Evolutionary conservation across 2,329 filamentous ascomycete species (phyloP), one percentile per base, ranked within the genome.

Genomic region (Corinectria fuckeliana): DNA sequence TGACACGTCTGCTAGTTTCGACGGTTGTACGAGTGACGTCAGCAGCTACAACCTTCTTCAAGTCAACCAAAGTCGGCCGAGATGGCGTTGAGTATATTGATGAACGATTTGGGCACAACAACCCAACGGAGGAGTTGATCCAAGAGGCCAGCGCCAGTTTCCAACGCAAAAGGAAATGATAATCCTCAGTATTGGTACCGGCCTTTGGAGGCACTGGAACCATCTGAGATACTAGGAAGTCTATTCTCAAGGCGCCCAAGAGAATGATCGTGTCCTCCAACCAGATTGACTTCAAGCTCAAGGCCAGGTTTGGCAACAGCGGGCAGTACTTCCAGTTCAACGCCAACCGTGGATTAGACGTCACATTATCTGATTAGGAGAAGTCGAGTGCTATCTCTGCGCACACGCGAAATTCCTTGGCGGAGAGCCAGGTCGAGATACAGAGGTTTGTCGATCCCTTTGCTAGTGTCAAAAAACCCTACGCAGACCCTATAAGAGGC

Each of bases 91-190:
- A 30, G 28, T 30, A 13, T 13, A 13, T 30, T 13, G 28, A 30
- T 30, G 28, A 10, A 30, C 5, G 28, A 5, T 30, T 30, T 20
- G 70, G 70, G 2, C 63, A 69, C 30, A 75, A 75, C 53, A 76
- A 76, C 42, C 73, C 74, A 18, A 68, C 67, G 44, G 64, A 72
- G 20, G 60, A 70, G 2, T 60, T 75, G 10, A 66, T 75, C 9
- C 50, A 65, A 2, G 72, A 74, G 44, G 73, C 73, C 8, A 57
- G 41, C 42, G 36, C 3, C 59, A 67, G 42, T 74, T 70, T 39
- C 71, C 70, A 10, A 44, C 13, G 32, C 55, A 34, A 14, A 21
- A 41, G 21, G 11, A 34, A 14, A 42, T 51, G 49, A 23, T 30
- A 2, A 21, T 51, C 34, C 49, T 51, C 14, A 51, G 49, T 34